These are phyloP conservation scores for Chlamydomonas sphaeroides DNA, from an alignment of 139 green algal genomes.

Conservation along the genomic window DNA sequence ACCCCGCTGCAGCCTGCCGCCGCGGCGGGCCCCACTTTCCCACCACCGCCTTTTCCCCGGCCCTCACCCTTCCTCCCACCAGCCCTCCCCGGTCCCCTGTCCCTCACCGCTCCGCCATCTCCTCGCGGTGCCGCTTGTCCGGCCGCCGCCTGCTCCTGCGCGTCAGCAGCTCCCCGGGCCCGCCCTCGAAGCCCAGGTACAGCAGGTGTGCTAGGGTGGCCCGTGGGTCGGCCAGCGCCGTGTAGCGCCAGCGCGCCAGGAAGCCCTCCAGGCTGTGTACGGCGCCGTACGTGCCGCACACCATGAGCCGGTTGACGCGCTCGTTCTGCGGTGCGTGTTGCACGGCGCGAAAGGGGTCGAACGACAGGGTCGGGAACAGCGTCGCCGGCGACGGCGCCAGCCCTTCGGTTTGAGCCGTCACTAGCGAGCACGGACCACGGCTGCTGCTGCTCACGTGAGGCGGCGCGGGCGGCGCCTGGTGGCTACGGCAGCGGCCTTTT, in stretches of 20 bases:
- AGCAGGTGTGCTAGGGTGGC: slow-evolving; percentile 73
- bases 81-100: no score
- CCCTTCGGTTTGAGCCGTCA: no score
- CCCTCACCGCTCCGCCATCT: slow-evolving; percentile 55
- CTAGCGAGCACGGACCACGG: no score
- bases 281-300: slow-evolving; percentile 41
- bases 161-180: slow-evolving; percentile 48
- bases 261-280: slow-evolving; percentile 64
- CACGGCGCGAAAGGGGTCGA: slow-evolving; percentile 61
- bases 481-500: no score
- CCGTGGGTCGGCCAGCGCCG: slow-evolving; percentile 56
- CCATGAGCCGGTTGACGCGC: slow-evolving; percentile 35
- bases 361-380: no score
- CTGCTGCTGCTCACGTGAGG: no score
- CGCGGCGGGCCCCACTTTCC: no score
- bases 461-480: no score
- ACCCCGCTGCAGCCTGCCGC: no score
- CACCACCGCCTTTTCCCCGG: no score
- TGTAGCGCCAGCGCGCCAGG: slow-evolving; percentile 50
- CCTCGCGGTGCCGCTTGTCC: slow-evolving; percentile 60
- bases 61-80: no score
- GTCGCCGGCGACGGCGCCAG: no score
- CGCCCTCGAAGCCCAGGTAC: slow-evolving; percentile 76
- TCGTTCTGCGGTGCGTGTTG: slow-evolving; percentile 39
- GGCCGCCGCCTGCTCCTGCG: slow-evolving; percentile 52